phyloP scores from a whole-genome alignment of 2,329 filamentous ascomycete species.

The Cercospora zeina region DNA sequence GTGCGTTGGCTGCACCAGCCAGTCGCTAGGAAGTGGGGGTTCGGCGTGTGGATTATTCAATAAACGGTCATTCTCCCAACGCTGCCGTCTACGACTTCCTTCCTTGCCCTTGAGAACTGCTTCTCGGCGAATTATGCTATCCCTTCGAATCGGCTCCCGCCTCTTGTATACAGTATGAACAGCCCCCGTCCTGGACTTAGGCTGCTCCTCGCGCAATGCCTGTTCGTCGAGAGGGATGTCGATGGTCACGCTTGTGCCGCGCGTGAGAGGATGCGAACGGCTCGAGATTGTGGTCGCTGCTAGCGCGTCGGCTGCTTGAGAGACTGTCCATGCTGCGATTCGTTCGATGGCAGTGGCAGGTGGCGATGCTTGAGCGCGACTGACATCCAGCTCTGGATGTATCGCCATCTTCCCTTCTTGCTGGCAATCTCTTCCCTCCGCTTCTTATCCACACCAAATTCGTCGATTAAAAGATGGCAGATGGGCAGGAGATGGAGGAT shows the following conservation, averaged over 20 bases:
- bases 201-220: conserved; percentile 34
- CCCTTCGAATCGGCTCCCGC: conserved; percentile 57
- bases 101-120: conserved; percentile 84
- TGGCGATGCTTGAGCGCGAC: conserved; percentile 16
- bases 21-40: conserved; percentile 79
- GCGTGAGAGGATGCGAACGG: conserved; percentile 32
- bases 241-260: conserved; percentile 64
- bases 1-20: conserved; percentile 78
- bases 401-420: conserved; percentile 26
- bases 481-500: background rate
- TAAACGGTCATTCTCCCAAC: conserved; percentile 95
- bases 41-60: conserved; percentile 82
- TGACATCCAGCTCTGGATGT: conserved; percentile 19
- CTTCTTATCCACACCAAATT: too few species aligned
- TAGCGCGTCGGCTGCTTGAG: conserved; percentile 48
- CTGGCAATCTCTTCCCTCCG: background rate
- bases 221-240: conserved; percentile 73
- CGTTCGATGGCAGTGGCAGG: conserved; percentile 33
- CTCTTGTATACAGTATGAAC: conserved; percentile 49
- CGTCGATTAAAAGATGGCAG: background rate
- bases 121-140: conserved; percentile 68
- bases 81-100: conserved; percentile 77
- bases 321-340: conserved; percentile 52
- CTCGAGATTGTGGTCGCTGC: conserved; percentile 44
- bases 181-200: conserved; percentile 30